These are phyloP conservation scores for Colletotrichum paranaense DNA, from an alignment of 2,329 filamentous ascomycete species.

Conservation along the genomic window DNA sequence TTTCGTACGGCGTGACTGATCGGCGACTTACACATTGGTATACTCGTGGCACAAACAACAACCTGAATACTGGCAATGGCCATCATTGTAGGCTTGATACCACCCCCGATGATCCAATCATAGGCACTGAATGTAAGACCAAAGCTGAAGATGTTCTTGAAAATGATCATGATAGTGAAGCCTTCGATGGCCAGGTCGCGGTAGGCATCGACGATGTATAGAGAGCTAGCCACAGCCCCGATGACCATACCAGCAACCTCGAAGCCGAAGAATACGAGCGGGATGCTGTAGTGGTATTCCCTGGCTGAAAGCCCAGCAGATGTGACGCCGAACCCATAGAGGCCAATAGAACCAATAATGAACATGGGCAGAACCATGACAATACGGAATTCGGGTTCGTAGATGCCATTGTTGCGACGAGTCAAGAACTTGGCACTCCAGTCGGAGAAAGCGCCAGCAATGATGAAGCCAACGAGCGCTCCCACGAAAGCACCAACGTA, in stretches of 20 bases:
- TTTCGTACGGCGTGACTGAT: neutral
- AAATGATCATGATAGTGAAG: constrained; percentile 90
- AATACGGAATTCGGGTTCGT: constrained; percentile 92
- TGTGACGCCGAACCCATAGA: constrained; percentile 88
- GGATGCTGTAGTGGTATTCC: constrained; percentile 77
- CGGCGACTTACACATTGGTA: constrained; percentile 79
- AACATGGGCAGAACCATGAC: constrained; percentile 86
- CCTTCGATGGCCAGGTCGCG: constrained; percentile 87
- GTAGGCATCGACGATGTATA: constrained; percentile 95
- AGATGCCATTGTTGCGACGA: constrained; percentile 79
- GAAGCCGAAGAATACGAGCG: constrained; percentile 84
- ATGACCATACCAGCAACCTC: constrained; percentile 93
- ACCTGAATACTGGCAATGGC: constrained; percentile 82
- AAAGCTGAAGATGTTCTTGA: constrained; percentile 96
- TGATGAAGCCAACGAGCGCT: constrained; percentile 78
- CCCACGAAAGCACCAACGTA: constrained; percentile 90
- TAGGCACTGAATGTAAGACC: constrained; percentile 86
- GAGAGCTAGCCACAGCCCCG: constrained; percentile 83
- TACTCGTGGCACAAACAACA: constrained; percentile 76
- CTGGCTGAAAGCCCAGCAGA: constrained; percentile 65
- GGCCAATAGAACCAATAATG: constrained; percentile 78
- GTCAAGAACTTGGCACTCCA: constrained; percentile 78
- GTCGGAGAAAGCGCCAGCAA: constrained; percentile 82
- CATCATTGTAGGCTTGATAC: constrained; percentile 73
- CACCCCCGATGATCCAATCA: constrained; percentile 79